Percentiles rank a stretch among this genome's conserved stretches.
These are phyloP conservation scores for Cladosporium colombiae DNA, from an alignment of 2,329 filamentous ascomycete genomes.

Conservation along the genomic window DNA sequence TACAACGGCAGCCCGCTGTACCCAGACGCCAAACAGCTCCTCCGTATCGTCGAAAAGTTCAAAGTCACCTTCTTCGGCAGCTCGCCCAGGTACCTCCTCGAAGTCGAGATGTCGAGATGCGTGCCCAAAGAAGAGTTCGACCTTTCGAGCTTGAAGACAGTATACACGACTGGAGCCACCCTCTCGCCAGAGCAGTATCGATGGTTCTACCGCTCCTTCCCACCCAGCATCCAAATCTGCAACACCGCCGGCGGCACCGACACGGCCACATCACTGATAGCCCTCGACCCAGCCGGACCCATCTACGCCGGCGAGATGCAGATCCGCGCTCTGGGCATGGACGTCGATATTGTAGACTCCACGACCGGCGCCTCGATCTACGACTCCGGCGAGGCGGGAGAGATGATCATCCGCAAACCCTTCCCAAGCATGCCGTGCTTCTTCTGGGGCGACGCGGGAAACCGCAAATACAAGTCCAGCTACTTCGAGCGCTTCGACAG, in stretches of 20 bases:
- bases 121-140: conserved; percentile 43
- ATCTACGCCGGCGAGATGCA: conserved; percentile 50
- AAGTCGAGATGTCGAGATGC: conserved; percentile 42
- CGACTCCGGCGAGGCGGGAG: conserved; percentile 42
- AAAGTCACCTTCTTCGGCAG: conserved; percentile 47
- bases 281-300: conserved; percentile 46
- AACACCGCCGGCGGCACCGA: conserved; percentile 52
- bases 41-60: conserved; percentile 41
- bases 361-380: conserved; percentile 40
- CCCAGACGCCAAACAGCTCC: conserved; percentile 41
- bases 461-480: conserved; percentile 44
- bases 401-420: conserved; percentile 48
- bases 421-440: conserved; percentile 51
- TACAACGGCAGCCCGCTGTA: conserved; percentile 49
- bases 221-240: conserved; percentile 41
- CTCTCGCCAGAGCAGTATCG: conserved; percentile 46
- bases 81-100: conserved; percentile 48
- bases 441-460: conserved; percentile 47
- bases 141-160: conserved; percentile 43
- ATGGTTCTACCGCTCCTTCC: conserved; percentile 50
- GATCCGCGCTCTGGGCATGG: conserved; percentile 48
- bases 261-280: conserved; percentile 47
- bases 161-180: conserved; percentile 50
- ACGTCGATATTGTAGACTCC: conserved; percentile 49
- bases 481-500: conserved; percentile 49